Evolutionary conservation across 1,284 basidiomycete genomes (phyloP), one percentile per base, ranked within the genome.

Genomic region (Hemileia vastatrix): DNA sequence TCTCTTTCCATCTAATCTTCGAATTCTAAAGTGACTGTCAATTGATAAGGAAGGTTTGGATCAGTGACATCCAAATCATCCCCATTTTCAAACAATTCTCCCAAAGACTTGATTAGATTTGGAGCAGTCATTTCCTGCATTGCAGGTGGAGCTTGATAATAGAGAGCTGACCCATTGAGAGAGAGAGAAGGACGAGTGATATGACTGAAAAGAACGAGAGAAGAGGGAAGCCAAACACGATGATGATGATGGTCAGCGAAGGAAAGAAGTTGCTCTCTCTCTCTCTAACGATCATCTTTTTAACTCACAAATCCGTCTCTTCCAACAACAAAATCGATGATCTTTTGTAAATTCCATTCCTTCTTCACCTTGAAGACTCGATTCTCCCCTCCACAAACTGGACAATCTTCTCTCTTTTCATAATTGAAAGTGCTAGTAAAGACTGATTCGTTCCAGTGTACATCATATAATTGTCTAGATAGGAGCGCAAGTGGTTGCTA

Each of bases 401-500:
- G 94, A 76, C 95, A 99, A 71, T 97, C 91, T 1, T 83, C 81
- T 47, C 91, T 86, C 73, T 86, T 86, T 77, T 96, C 90, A 74
- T 95, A 88, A 77, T 96, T 86, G 71, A 98, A 99, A 0, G 95
- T 98, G 78, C 90, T 94, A 1, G 94, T 95, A 77, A 98, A 99
- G 5, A 98, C 84, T 32, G 90, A 87, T 60, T 97, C 93, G 44
- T 92, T 33, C 95, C 95, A 65, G 94, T 79, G 69, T 81, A 83
- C 80, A 82, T 77, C 23, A 98, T 97, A 78, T 98, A 99, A 77
- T 98, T 98, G 79, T 96, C 89, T 47, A 99, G 81, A 75, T 85
- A 95, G 92, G 89, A 0, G 93, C 94, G 24, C 88, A 87, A 65
- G 85, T 89, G 0, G 95, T 98, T 18, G 91, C 94, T 64, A 99